Evolutionary conservation across 176 grass and related monocot species (phyloP).

Genomic region (Paspalum vaginatum): DNA sequence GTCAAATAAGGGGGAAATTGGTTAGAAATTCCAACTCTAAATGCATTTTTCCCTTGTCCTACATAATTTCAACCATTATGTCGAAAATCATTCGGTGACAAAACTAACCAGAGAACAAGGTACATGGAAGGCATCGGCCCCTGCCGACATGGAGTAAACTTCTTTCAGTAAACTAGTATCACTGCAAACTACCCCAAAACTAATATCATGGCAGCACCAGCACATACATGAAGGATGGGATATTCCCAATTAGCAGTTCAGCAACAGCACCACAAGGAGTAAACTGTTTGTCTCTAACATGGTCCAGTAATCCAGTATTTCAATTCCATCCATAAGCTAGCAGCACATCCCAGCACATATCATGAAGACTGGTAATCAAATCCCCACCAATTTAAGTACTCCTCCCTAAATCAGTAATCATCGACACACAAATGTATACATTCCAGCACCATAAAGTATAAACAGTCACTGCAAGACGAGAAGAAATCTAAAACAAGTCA

Average conservation of each 20-base stretch:
- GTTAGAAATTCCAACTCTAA: background rate
- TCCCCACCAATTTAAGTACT: background rate
- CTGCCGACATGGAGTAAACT: background rate
- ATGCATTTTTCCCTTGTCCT: background rate
- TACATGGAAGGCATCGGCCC: background rate
- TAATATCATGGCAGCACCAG: too few relatives aligned
- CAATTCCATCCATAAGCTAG: background rate
- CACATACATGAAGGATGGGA: background rate
- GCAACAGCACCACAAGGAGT: too few relatives aligned
- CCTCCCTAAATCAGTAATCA: background rate
- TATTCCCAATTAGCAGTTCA: background rate
- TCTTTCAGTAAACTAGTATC: background rate
- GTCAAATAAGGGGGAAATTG: background rate
- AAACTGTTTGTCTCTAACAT: background rate
- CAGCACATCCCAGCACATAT: background rate
- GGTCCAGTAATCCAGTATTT: background rate
- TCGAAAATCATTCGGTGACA: background rate
- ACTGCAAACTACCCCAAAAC: background rate
- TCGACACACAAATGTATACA: background rate
- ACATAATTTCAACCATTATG: background rate
- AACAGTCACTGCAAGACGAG: background rate
- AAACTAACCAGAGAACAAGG: slow-evolving; percentile 6
- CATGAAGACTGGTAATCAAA: background rate
- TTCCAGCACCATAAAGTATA: background rate
- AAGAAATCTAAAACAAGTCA: background rate